Base-by-base conservation (phyloP, 2,329 filamentous ascomycete species). In the Cercospora canescens region DNA sequence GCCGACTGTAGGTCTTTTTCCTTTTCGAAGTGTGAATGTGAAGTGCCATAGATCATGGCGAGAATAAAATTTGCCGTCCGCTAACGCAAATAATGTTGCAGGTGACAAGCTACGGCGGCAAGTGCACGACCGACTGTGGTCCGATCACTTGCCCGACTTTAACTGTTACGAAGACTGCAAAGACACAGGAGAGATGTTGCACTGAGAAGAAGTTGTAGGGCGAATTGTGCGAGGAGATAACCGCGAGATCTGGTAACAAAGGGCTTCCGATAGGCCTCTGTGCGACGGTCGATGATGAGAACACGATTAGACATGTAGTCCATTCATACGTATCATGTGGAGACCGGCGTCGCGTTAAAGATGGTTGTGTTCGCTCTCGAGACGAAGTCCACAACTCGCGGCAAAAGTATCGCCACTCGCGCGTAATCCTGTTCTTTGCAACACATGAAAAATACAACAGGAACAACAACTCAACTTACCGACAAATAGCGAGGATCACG, bases 101-200 rank as follows among this genome's bases (percentile, higher is more conserved):
- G 50, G 41, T 62, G 26, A 54, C 54, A 16, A 52, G 62, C 39
- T 63, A 59, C 48, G 55, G 54, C 8, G 62, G 54, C 30, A 59
- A 48, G 28, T 63, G 66, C 30, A 66, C 60, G 24, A 66, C 60
- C 9, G 60, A 68, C 48, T 68, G 63, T 63, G 63, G 18, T 12
- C 65, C 62, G 6, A 24, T 67, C 11, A 67, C 65, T 34, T 67
- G 65, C 62, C 65, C 65, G 21, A 67, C 62, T 52, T 55, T 63
- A 24, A 67, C 62, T 14, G 65, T 64, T 9, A 62, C 63, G n/a
- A 45, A 62, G 21, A 60, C 48, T 37, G 59, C 32, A 12, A 54
- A 21, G 39, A 26, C 18, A 8, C 34, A 41, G 54, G 55, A 59
- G 62, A 37, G 37, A 45, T 67, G 65, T 55, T 67, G 65, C 21